Conservation (phyloP, 2,329 filamentous ascomycete genomes). For the Ophiocordyceps polyrhachis-furcata region DNA sequence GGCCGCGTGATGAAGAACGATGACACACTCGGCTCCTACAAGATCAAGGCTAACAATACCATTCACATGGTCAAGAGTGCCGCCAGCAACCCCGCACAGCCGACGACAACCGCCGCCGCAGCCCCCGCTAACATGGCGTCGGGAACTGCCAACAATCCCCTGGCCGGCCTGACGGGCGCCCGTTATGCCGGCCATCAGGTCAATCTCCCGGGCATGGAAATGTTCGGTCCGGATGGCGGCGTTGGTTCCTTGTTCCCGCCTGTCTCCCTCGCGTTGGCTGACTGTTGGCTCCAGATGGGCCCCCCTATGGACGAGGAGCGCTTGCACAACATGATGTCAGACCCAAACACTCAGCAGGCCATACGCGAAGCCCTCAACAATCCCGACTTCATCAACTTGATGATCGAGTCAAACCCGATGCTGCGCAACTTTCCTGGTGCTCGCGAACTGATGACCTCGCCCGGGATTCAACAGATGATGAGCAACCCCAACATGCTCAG, state of each 20-base stretch:
- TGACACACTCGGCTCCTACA: constrained; percentile 69
- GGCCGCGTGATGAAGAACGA: constrained; percentile 92
- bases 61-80: constrained; percentile 95
- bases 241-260: constrained; percentile 35
- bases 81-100: constrained; percentile 52
- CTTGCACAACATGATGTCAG: constrained; percentile 68
- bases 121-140: constrained; percentile 61
- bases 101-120: constrained; percentile 23
- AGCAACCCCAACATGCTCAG: constrained; percentile 74
- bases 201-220: constrained; percentile 67
- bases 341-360: constrained; percentile 68
- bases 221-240: constrained; percentile 87
- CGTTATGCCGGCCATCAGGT: constrained; percentile 75
- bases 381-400: constrained; percentile 83
- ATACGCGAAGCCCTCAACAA: constrained; percentile 95
- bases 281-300: constrained; percentile 49
- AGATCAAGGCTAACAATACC: constrained; percentile 91
- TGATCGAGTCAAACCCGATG: constrained; percentile 83
- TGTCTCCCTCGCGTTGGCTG: constrained; percentile 9
- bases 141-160: constrained; percentile 69
- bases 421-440: constrained; percentile 55
- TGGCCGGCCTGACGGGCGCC: constrained; percentile 80
- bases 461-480: constrained; percentile 80
- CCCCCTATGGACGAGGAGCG: constrained; percentile 66
- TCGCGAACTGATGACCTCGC: constrained; percentile 72